Percentiles rank a stretch among this genome's conserved stretches.
These are phyloP conservation scores for Nelumbo lutea DNA, from an alignment of 164 flowering plant genomes.

Conservation along the genomic window DNA sequence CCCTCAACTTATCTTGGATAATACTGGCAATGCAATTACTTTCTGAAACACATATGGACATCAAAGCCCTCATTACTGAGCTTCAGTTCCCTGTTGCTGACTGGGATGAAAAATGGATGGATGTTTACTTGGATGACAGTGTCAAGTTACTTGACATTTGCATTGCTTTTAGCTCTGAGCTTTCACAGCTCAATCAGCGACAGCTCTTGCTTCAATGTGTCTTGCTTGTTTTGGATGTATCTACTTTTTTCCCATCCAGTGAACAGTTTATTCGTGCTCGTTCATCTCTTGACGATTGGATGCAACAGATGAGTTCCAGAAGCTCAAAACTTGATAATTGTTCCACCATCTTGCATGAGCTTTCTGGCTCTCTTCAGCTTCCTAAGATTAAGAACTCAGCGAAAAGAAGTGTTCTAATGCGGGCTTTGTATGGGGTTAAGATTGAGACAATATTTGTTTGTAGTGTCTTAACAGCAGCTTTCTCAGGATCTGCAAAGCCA, in stretches of 20 bases:
- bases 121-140: slow-evolving; percentile 77
- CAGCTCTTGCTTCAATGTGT: slow-evolving; percentile 62
- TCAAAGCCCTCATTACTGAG: slow-evolving; percentile 59
- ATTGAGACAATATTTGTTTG: slow-evolving; percentile 62
- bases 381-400: slow-evolving; percentile 74
- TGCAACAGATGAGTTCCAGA: slow-evolving; percentile 43
- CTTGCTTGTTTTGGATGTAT: slow-evolving; percentile 39
- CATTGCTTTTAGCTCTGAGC: slow-evolving; percentile 71
- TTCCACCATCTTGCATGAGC: slow-evolving; percentile 34
- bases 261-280: slow-evolving; percentile 36
- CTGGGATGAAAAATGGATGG: slow-evolving; percentile 96
- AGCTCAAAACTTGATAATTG: slow-evolving; percentile 55
- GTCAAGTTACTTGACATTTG: slow-evolving; percentile 82
- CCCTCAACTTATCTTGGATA: slow-evolving; percentile 82
- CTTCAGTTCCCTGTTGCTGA: slow-evolving; percentile 75
- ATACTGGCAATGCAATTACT: slow-evolving; percentile 56
- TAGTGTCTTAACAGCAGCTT: slow-evolving; percentile 54
- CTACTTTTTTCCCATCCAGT: slow-evolving; percentile 21
- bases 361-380: slow-evolving; percentile 41
- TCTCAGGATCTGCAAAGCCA: slow-evolving; percentile 51
- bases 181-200: slow-evolving; percentile 69
- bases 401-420: slow-evolving; percentile 82
- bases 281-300: slow-evolving; percentile 67
- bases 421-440: slow-evolving; percentile 81
- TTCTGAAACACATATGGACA: slow-evolving; percentile 62